Evolutionary conservation across 306 rosid genomes (phyloP), one percentile per base, ranked within the genome.

Genomic region (Citrullus mucosospermus): DNA sequence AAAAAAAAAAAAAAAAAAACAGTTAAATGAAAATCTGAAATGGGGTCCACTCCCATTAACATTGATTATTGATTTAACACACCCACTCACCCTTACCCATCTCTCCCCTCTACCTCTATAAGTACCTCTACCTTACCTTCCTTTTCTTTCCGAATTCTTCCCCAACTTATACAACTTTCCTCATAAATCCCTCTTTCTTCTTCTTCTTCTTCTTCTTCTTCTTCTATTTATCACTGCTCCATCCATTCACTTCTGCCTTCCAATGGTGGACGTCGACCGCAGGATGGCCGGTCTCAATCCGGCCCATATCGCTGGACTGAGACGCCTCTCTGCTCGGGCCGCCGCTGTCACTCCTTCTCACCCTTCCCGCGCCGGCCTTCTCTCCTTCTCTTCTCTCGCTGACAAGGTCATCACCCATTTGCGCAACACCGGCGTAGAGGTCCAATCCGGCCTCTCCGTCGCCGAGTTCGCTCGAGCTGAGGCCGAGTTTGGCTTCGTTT

Each of bases 191-290:
- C 3, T 46, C 14, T 1, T 32, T 1, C 6, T 32, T 9, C 41
- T 32, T 17, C 61, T 74, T 4, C 4, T 18, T 9, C 41, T 32
- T 1, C 6, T 32, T 9, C 41, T 32, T 17, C 61, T 74, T 4
- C 4, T 18, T 9, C 76, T 6, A 6, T 22, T 20, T 22, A 6
- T 43, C 10, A 20, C 57, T 70, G 58, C 4, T 71, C 20, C 14
- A 15, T 28, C 12, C 58, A 1, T 22, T 44, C 7, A 3, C 6
- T 46, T 71, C 76, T 14, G 25, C 2, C 55, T 22, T 44, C 51
- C 56, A 85, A 96, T 96, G 99, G 99, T 96, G n/a, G 99, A 96
- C 88, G 98, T 96, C 30, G 99, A 91, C 89, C 93, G 96, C 84
- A 88, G 99, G 72, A 93, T 96, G 93, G 75, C 96, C 86, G 97